Evolutionary conservation across 495 filamentous ascomycete species (phyloP), one percentile per base, ranked within the genome.

Genomic region (Gamarada debralockiae): DNA sequence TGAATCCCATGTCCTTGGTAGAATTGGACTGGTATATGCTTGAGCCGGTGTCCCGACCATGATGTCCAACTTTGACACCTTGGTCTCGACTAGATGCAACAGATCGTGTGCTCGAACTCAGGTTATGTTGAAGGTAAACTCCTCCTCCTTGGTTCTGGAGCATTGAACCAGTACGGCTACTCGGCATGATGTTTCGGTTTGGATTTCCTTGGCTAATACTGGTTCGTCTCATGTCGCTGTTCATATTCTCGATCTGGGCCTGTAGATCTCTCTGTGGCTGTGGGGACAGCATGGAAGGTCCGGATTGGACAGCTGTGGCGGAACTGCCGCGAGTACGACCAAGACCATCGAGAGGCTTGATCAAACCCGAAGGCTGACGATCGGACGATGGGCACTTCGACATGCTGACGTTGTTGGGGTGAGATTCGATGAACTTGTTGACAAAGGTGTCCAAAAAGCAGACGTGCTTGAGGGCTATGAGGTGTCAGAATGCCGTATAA

Each of bases 321-420:
- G 53, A 56, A 21, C 40, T 47, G 12, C 53, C 49, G 23, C 37
- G 36, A 14, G n/a, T 47, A 50, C 58, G 43, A 25, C 49, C 58
- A 20, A 39, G 49, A 2, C 46, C 22, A 9, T 47, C 15, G 0
- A 55, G 20, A 1, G 39, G 40, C 34, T 42, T 53, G 0, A 50
- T 33, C 3, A 60, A 43, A 14, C 44, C 49, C n/a, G 53, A 38
- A n/a, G 56, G 41, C n/a, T 49, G 44, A 39, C 38, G 36, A 13
- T 15, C 39, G 23, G 46, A 1, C 13, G 17, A 41, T n/a, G n/a
- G 27, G 10, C 27, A 10, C 5, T 29, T 29, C 10, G 27, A 29
- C 27, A 31, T 34, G 37, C 2, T 40, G 37, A 18, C n/a, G n/a
- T n/a, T n/a, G n/a, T n/a, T 2, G 15, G 27, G 27, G 27, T 29